Percentiles rank a stretch among this genome's conserved stretches.
These are phyloP conservation scores for Amesomyces nigricolor DNA, from an alignment of 2,329 filamentous ascomycete genomes.

Conservation along the genomic window DNA sequence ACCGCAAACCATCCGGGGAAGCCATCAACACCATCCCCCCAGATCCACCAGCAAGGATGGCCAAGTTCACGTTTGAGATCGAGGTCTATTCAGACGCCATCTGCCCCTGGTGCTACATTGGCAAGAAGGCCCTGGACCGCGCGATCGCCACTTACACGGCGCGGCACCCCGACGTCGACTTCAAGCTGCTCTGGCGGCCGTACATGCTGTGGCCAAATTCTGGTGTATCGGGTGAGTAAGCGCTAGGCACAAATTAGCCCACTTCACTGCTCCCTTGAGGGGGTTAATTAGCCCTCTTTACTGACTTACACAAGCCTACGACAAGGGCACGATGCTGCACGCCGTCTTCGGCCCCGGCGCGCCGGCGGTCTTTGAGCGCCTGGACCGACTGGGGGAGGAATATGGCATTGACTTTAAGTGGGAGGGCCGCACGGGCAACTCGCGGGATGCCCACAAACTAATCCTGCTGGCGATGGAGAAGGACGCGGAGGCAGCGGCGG, in stretches of 20 bases:
- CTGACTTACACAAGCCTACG: not conserved
- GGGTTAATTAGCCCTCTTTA: no score
- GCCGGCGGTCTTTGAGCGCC: slow-evolving; percentile 29
- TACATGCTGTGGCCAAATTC: slow-evolving; percentile 40
- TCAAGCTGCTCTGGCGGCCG: slow-evolving; percentile 44
- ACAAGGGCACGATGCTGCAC: slow-evolving; percentile 24
- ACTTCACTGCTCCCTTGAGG: no score
- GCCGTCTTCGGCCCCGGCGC: slow-evolving; percentile 28
- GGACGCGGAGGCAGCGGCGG: not conserved
- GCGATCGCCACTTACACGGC: slow-evolving; percentile 40
- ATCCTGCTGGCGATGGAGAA: slow-evolving; percentile 36
- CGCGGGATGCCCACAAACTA: slow-evolving; percentile 44
- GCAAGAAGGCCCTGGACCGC: slow-evolving; percentile 40
- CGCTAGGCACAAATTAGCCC: no score
- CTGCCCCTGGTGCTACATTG: slow-evolving; percentile 50
- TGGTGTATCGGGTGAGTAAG: slow-evolving; percentile 24
- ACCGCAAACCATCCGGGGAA: not conserved
- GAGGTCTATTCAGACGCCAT: slow-evolving; percentile 46
- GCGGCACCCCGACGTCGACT: slow-evolving; percentile 39
- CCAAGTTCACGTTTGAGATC: slow-evolving; percentile 28
- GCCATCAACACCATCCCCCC: no score
- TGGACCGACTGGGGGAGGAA: slow-evolving; percentile 31
- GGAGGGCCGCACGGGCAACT: slow-evolving; percentile 40
- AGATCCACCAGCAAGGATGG: not conserved
- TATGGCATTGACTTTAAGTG: slow-evolving; percentile 39